Percentiles rank a stretch among this genome's conserved stretches.
phyloP scores from a whole-genome alignment of 1,139 yeast species.

The Debaryomycetaceae sp. region DNA sequence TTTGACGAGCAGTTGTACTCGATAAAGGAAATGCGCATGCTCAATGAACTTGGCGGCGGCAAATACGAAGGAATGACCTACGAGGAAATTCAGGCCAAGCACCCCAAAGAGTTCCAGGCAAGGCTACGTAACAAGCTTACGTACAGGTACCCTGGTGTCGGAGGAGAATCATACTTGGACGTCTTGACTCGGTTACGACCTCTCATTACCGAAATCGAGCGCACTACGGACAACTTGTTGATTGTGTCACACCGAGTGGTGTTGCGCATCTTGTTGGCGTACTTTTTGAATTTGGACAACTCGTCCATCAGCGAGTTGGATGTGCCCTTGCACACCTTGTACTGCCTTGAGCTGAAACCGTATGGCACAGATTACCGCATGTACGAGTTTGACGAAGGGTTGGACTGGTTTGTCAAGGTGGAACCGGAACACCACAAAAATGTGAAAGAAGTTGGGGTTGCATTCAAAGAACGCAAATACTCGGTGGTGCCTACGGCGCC shows the following conservation, averaged over 20 bases:
- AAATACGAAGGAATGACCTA: conserved; percentile 90
- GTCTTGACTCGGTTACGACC: conserved; percentile 88
- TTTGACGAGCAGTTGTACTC: conserved; percentile 75
- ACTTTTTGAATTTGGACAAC: conserved; percentile 79
- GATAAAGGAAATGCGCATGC: conserved; percentile 85
- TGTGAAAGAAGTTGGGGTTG: conserved; percentile 61
- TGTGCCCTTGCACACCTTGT: conserved; percentile 87
- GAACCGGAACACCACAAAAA: conserved; percentile 62
- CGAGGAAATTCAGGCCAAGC: conserved; percentile 64
- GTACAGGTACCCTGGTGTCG: conserved; percentile 92
- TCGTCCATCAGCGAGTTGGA: conserved; percentile 85
- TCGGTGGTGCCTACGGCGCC: conserved; percentile 74
- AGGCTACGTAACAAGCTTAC: conserved; percentile 72
- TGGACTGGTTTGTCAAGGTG: conserved; percentile 75
- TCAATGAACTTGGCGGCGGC: conserved; percentile 92
- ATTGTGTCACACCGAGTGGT: conserved; percentile 89
- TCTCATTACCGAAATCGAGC: conserved; percentile 84
- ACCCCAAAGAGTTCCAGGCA: conserved; percentile 76
- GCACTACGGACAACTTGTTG: conserved; percentile 82
- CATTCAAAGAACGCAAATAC: conserved; percentile 61
- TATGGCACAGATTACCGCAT: conserved; percentile 92
- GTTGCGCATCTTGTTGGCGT: conserved; percentile 79
- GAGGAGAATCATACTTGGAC: conserved; percentile 95
- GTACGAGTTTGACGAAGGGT: conserved; percentile 76
- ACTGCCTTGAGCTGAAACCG: conserved; percentile 86